Conservation (phyloP, 2,329 filamentous ascomycete genomes). For the Monosporascus sp. region DNA sequence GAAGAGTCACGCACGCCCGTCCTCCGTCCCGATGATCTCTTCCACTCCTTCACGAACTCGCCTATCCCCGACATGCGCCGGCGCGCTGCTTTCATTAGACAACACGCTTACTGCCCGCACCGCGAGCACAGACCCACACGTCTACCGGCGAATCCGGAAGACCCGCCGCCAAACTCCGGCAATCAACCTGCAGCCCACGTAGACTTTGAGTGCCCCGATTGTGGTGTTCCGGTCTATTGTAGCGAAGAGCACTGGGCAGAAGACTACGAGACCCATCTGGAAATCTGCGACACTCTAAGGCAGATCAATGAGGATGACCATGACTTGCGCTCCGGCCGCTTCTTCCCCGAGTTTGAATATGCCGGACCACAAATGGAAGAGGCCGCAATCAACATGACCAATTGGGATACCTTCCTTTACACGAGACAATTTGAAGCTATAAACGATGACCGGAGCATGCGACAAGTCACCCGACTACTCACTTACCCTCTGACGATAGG, state of each 20-base stretch:
- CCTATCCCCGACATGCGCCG: conserved; percentile 83
- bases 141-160: conserved; percentile 57
- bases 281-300: conserved; percentile 84
- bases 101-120: conserved; percentile 91
- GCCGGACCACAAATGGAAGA: conserved; percentile 87
- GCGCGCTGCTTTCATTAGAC: conserved; percentile 84
- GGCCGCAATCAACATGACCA: conserved; percentile 91
- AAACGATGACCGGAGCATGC: conserved; percentile 83
- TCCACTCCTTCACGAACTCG: conserved; percentile 86
- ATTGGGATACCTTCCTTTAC: conserved; percentile 97
- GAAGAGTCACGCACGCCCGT: conserved; percentile 21
- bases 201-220: conserved; percentile 92
- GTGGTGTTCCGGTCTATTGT: conserved; percentile 89
- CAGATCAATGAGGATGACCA: conserved; percentile 99
- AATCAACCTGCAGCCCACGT: conserved; percentile 71
- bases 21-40: conserved; percentile 74
- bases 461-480: conserved; percentile 85
- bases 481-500: conserved; percentile 92
- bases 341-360: conserved; percentile 92
- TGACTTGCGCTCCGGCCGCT: conserved; percentile 81
- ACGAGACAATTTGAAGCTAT: conserved; percentile 87
- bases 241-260: conserved; percentile 93
- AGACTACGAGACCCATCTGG: conserved; percentile 86
- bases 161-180: conserved; percentile 49
- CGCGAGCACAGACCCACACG: conserved; percentile 76